phyloP scores from a whole-genome alignment of 2,329 filamentous ascomycete species.

The Trichoderma koningiopsis region DNA sequence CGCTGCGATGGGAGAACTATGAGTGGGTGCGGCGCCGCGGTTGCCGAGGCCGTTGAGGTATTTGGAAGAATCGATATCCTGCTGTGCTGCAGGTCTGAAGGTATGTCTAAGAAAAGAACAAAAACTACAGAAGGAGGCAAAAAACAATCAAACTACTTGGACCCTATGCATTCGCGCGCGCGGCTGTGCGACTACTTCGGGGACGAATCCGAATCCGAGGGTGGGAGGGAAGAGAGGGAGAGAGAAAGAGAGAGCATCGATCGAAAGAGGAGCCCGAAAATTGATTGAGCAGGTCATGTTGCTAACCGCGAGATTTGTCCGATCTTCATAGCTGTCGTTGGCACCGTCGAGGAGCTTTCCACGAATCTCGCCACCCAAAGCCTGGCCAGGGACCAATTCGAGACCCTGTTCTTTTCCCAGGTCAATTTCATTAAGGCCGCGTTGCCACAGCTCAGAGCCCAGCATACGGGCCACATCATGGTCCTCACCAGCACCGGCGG shows the following conservation, averaged over 20 bases:
- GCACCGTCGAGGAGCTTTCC: slow-evolving; percentile 86
- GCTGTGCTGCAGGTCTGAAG: slow-evolving; percentile 85
- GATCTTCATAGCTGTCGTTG: slow-evolving; percentile 68
- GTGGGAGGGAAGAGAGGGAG: too few species aligned
- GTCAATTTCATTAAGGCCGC: slow-evolving; percentile 93
- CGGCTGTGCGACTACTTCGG: background rate
- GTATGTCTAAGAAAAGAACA: slow-evolving; percentile 46
- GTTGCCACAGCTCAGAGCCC: slow-evolving; percentile 75
- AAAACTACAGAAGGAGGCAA: background rate
- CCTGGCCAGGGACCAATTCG: slow-evolving; percentile 87
- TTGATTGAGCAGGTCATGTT: background rate
- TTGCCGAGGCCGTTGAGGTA: slow-evolving; percentile 80
- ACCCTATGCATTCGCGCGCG: background rate
- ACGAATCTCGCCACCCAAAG: slow-evolving; percentile 72
- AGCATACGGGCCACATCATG: slow-evolving; percentile 86
- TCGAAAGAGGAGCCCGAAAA: background rate
- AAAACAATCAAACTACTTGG: background rate
- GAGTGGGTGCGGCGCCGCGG: slow-evolving; percentile 77
- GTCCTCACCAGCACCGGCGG: slow-evolving; percentile 87
- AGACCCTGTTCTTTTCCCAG: slow-evolving; percentile 91
- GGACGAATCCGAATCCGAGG: background rate
- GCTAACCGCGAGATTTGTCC: slow-evolving; percentile 4
- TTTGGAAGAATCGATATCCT: slow-evolving; percentile 90
- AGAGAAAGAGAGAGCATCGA: background rate
- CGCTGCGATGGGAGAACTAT: slow-evolving; percentile 63